A percentile compares a stretch with the other conserved stretches of the same genome.
Evolutionary conservation across 352 stramenopile species (phyloP).

Genomic region (Plasmopara halstedii): DNA sequence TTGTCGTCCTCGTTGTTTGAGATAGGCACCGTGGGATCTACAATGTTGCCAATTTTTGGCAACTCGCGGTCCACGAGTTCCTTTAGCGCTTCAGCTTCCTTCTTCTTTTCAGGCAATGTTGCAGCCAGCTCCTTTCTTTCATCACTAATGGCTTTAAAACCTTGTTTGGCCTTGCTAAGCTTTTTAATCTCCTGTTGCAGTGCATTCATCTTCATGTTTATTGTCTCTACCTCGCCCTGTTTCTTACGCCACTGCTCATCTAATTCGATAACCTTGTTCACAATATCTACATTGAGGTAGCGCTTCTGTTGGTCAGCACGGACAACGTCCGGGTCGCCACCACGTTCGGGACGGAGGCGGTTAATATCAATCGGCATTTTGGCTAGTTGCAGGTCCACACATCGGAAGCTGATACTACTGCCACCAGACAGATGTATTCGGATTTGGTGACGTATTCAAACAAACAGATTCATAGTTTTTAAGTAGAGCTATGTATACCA

Average conservation of each 20-base stretch:
- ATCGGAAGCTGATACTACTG: not conserved
- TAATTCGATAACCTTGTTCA: constrained; percentile 93
- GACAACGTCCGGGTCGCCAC: constrained; percentile 93
- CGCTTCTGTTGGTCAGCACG: constrained; percentile 91
- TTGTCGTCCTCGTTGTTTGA: constrained; percentile 97
- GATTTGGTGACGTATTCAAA: too few relatives aligned
- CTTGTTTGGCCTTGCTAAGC: constrained; percentile 82
- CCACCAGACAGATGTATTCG: not conserved
- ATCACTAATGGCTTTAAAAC: constrained; percentile 74
- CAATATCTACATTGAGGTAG: constrained; percentile 89
- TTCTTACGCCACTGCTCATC: constrained; percentile 89
- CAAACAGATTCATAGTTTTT: too few relatives aligned
- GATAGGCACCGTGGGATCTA: constrained; percentile 94
- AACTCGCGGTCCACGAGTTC: constrained; percentile 68
- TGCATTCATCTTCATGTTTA: constrained; percentile 83
- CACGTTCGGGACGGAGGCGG: constrained; percentile 91
- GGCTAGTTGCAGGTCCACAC: constrained; percentile 10
- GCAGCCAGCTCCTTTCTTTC: constrained; percentile 71
- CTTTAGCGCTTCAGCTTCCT: constrained; percentile 73
- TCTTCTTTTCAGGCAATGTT: constrained; percentile 67
- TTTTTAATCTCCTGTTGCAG: constrained; percentile 84
- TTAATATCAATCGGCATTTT: constrained; percentile 99
- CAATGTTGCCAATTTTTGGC: constrained; percentile 94
- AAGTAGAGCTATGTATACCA: too few relatives aligned
- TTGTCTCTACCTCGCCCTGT: constrained; percentile 76